Evolutionary conservation across 2,329 filamentous ascomycete genomes (phyloP).

Genomic region (Cryphonectria nitschkei): DNA sequence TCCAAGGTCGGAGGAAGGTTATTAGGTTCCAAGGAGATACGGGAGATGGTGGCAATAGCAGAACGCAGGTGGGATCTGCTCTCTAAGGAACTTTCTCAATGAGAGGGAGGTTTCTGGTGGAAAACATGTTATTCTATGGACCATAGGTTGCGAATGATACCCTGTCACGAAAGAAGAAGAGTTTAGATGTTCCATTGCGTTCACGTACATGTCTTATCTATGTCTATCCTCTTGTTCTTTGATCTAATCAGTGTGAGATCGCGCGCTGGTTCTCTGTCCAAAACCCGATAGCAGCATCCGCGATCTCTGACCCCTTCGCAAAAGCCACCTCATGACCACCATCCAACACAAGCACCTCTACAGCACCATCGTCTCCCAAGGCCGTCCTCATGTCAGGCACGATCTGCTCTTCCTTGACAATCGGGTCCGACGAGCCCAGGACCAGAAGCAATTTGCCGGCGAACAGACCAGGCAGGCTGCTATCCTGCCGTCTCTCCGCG

Average conservation of each 20-base stretch:
- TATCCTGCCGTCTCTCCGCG: slow-evolving; percentile 39
- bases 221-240: background rate
- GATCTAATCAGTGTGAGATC: background rate
- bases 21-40: slow-evolving; percentile 67
- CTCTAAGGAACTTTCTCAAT: slow-evolving; percentile 41
- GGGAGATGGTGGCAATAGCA: slow-evolving; percentile 61
- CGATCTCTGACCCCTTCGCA: slow-evolving; percentile 61
- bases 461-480: slow-evolving; percentile 41
- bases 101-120: background rate
- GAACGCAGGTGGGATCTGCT: slow-evolving; percentile 68
- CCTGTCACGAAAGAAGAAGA: slow-evolving; percentile 23
- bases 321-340: slow-evolving; percentile 74
- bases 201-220: background rate
- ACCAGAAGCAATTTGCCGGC: slow-evolving; percentile 64
- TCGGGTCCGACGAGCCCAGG: slow-evolving; percentile 66
- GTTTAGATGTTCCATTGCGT: background rate
- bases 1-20: slow-evolving; percentile 83
- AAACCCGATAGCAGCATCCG: slow-evolving; percentile 43
- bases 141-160: slow-evolving; percentile 35
- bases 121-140: background rate
- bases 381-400: slow-evolving; percentile 61
- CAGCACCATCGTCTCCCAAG: slow-evolving; percentile 57
- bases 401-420: slow-evolving; percentile 68
- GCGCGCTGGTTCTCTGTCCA: slow-evolving; percentile 34
- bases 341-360: slow-evolving; percentile 59